Base-by-base conservation (phyloP, 441 rosid genomes). In the Populus hybrid region DNA sequence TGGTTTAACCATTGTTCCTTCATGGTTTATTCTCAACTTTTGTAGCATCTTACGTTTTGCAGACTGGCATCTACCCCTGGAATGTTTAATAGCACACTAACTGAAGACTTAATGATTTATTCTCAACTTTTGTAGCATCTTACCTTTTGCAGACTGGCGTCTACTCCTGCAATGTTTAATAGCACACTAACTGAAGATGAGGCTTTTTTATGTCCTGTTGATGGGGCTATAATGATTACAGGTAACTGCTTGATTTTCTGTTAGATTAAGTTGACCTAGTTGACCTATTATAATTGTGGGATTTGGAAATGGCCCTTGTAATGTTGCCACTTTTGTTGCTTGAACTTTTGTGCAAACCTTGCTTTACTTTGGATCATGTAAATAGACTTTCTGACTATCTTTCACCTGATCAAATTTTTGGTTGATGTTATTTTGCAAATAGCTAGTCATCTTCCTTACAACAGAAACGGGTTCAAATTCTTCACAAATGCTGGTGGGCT, bases 391-490 rank as follows among this genome's bases (percentile, higher is more conserved):
- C 10, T 23, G 8, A 69, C 30, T 67, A 42, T 34, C 69, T 82
- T 77, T 75, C 59, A 69, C 69, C 75, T 84, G 9, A 70, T 70
- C 20, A 59, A 59, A 70, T 78, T 79, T 57, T 79, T 36, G 35
- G 28, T 71, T 63, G 59, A 77, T 81, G 40, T 36, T 81, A 76
- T 83, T 83, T 61, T 80, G 32, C 80, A 81, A 86, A 85, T 90
- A 96, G 99, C 98, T 76, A 96, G 99, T 82, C 99, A 96, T 86
- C 98, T 96, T 82, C 99, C 99, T 82, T 94, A 84, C 91, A 96
- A 96, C 86, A 88, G 99, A 83, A 96, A 94, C 69, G 99, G 99
- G 73, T 92, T 94, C 88, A 94, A 94, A 84, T 94, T 96, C 91
- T 96, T 94, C 86, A 94, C 98, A 54, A 88, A 84, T 82, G 84